A percentile compares a stretch with the other conserved stretches of the same genome.
Conservation (phyloP, 2,329 filamentous ascomycete genomes). For the Talaromyces islandicus region DNA sequence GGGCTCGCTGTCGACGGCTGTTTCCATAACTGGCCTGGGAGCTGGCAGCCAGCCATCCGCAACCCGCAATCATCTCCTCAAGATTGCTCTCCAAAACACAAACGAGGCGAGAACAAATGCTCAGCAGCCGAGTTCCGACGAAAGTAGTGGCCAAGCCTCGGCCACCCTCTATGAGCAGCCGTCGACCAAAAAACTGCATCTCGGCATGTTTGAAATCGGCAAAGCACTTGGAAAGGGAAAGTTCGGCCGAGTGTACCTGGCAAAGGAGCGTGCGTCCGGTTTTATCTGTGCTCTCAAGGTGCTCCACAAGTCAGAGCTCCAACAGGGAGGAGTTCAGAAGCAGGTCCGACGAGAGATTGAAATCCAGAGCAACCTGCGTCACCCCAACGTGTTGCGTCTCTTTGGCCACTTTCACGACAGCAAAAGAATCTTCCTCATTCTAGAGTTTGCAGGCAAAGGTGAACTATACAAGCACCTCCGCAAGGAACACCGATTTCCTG, state of each 20-base stretch:
- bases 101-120: slow-evolving; percentile 55
- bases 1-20: slow-evolving; percentile 42
- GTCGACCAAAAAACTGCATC: slow-evolving; percentile 60
- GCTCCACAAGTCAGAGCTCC: slow-evolving; percentile 75
- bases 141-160: too few relatives aligned
- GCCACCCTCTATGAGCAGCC: slow-evolving; percentile 53
- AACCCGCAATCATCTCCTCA: slow-evolving; percentile 75
- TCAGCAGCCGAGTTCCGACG: slow-evolving; percentile 52
- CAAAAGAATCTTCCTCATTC: slow-evolving; percentile 79
- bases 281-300: slow-evolving; percentile 86
- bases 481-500: slow-evolving; percentile 71
- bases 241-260: slow-evolving; percentile 80
- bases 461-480: slow-evolving; percentile 84
- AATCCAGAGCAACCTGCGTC: slow-evolving; percentile 80
- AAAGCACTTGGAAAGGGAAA: slow-evolving; percentile 82
- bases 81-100: slow-evolving; percentile 74
- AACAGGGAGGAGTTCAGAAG: slow-evolving; percentile 76
- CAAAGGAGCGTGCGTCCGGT: slow-evolving; percentile 68
- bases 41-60: slow-evolving; percentile 35
- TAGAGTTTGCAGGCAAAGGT: slow-evolving; percentile 80
- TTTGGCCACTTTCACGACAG: slow-evolving; percentile 87
- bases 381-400: slow-evolving; percentile 77
- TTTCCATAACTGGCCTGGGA: slow-evolving; percentile 44
- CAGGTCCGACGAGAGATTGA: slow-evolving; percentile 84
- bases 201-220: slow-evolving; percentile 92